Evolutionary conservation across 768 basidiomycete genomes (phyloP).

Genomic region (Termitomyces sp.): DNA sequence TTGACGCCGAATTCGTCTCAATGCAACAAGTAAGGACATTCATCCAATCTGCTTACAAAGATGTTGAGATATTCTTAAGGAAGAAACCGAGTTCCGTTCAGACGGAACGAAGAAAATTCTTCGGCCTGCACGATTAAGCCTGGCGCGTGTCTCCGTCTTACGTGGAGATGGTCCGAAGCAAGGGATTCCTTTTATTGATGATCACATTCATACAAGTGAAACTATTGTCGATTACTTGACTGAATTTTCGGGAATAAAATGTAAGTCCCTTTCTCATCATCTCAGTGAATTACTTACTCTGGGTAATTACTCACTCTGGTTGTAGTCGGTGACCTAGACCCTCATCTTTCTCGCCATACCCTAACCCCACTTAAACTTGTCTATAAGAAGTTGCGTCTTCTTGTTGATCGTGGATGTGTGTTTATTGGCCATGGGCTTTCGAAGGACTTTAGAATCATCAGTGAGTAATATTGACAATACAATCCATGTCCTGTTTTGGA

Average conservation of each 20-base stretch:
- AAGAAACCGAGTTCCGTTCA: conserved; percentile 92
- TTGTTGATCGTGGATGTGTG: conserved; percentile 93
- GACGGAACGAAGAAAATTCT: conserved; percentile 93
- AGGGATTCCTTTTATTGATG: conserved; percentile 93
- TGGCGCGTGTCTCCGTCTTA: conserved; percentile 92
- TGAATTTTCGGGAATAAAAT: conserved; percentile 93
- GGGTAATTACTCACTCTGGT: not conserved
- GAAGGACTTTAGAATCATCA: conserved; percentile 98
- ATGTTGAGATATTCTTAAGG: conserved; percentile 37
- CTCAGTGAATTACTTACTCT: not conserved
- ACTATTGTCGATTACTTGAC: conserved; percentile 95
- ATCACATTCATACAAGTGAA: conserved; percentile 96
- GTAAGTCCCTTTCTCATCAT: conserved; percentile 36
- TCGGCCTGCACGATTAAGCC: conserved; percentile 83
- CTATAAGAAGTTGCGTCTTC: conserved; percentile 91
- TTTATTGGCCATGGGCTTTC: conserved; percentile 97
- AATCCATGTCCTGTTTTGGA: not conserved
- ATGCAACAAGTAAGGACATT: conserved; percentile 73
- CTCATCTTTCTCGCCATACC: conserved; percentile 74
- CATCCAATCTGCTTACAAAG: not conserved
- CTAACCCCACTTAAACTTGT: conserved; percentile 95
- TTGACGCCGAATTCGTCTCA: conserved; percentile 97
- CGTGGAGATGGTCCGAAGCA: conserved; percentile 78
- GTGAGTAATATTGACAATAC: conserved; percentile 38
- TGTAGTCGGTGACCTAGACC: conserved; percentile 89